Evolutionary conservation across 371 early-diverging fungal species (phyloP), one percentile per base, ranked within the genome.

Genomic region (Mortierella sp.): DNA sequence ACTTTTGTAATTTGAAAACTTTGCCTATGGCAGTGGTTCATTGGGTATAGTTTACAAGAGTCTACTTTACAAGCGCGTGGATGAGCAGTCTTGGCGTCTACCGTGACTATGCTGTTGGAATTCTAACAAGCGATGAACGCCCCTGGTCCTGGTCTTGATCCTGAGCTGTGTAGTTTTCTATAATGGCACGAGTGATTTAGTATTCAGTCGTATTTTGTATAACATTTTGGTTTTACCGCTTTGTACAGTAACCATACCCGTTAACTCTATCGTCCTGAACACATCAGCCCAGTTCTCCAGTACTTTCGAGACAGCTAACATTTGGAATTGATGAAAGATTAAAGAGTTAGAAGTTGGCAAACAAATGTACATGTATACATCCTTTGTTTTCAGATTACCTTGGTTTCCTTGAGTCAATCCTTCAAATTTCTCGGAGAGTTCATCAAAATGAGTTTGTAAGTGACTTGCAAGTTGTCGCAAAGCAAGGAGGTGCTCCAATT

Each of bases 201-300:
- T 28, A 28, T 28, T 1, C 28, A 28, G 28, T 28, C 28, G 28
- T 28, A 28, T 28, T 28, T 28, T 28, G 28, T 28, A 28, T 28
- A 28, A 1, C 28, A 28, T 28, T 28, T 28, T 28, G 28, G 28
- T 28, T 28, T 28, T 28, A 2, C 28, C 2, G 28, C 28, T 2
- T 28, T 28, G 28, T 28, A 28, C 28, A 28, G 2, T 28, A 28
- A 2, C 28, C 43, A 43, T 72, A 81, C 82, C 82, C 52, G 82
- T 76, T 19, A 81, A 55, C 1, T 76, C 69, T 24, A 81, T 72
- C 1, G 69, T 76, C 22, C 76, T 58, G 52, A 76, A 66, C 4
- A 76, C 76, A 28, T 58, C 67, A 15, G 66, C 48, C 82, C 82
- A 81, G 64, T 81, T 81, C 40, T 69, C 67, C 4, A 81, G 67